phyloP scores from a whole-genome alignment of 2,329 filamentous ascomycete genomes.

The Arthrobotrys musiformis region DNA sequence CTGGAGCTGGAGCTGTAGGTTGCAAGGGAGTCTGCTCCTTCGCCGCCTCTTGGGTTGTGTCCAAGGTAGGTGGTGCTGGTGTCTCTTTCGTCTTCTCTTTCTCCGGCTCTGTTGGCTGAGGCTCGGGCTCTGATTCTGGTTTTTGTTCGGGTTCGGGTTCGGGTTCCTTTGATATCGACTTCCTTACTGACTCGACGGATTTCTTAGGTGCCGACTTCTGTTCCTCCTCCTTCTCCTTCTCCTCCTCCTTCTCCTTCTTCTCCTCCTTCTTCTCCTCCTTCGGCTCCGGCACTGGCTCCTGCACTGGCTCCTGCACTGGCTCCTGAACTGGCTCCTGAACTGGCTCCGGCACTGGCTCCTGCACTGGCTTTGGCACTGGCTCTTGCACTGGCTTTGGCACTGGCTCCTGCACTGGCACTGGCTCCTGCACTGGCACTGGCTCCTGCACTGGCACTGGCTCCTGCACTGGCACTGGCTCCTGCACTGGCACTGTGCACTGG shows the following conservation, averaged over 20 bases:
- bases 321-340: too few species aligned
- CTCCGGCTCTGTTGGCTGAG: not conserved
- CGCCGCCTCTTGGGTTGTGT: not conserved
- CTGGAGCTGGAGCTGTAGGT: not conserved
- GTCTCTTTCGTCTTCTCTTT: slow-evolving; percentile 3
- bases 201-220: not conserved
- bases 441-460: too few species aligned
- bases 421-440: not conserved
- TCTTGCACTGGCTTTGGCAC: too few species aligned
- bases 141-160: not conserved
- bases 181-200: not conserved
- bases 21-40: not conserved
- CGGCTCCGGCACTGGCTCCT: not conserved
- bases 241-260: too few species aligned
- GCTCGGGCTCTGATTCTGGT: not conserved
- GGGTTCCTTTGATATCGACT: not conserved
- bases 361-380: not conserved
- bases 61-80: not conserved
- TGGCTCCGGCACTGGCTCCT: too few species aligned
- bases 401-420: too few species aligned
- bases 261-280: too few species aligned
- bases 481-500: too few species aligned
- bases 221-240: too few species aligned
- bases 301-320: too few species aligned
- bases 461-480: not conserved